Conservation (phyloP, 805 yeast genomes). For the Ogataea populi-albae region DNA sequence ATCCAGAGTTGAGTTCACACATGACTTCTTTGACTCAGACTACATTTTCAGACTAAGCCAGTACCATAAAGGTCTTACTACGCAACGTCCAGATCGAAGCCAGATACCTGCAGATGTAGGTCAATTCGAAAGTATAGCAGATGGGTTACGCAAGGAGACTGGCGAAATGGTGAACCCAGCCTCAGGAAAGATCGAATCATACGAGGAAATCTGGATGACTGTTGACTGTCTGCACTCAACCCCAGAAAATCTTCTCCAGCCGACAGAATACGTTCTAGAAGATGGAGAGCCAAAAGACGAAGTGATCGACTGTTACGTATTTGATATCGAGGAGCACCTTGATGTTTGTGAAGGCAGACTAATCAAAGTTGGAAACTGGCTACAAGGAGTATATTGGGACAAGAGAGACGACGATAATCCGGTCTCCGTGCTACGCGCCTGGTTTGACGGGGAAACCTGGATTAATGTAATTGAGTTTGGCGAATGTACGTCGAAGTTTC, state of each 20-base stretch:
- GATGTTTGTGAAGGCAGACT: slow-evolving; percentile 39
- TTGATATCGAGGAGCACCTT: slow-evolving; percentile 28
- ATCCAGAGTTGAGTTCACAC: slow-evolving; percentile 39
- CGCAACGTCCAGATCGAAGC: slow-evolving; percentile 15
- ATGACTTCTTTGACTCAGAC: slow-evolving; percentile 40
- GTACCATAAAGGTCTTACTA: slow-evolving; percentile 6
- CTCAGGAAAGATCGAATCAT: slow-evolving; percentile 40
- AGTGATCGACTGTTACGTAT: slow-evolving; percentile 14
- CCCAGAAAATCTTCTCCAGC: slow-evolving; percentile 23
- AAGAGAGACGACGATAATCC: slow-evolving; percentile 24
- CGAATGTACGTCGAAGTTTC: slow-evolving; percentile 11
- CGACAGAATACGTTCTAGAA: slow-evolving; percentile 6
- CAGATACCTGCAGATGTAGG: slow-evolving; percentile 43
- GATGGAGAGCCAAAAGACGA: not conserved
- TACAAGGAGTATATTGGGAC: slow-evolving; percentile 45
- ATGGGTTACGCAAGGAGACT: slow-evolving; percentile 46
- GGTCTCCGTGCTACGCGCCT: slow-evolving; percentile 21
- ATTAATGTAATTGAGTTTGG: slow-evolving; percentile 18
- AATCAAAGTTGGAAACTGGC: slow-evolving; percentile 50
- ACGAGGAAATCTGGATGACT: slow-evolving; percentile 55
- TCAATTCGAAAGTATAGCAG: slow-evolving; percentile 37
- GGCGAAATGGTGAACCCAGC: slow-evolving; percentile 48
- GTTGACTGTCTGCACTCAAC: slow-evolving; percentile 38
- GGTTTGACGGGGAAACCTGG: slow-evolving; percentile 13
- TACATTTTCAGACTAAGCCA: slow-evolving; percentile 28